A percentile compares a stretch with the other conserved stretches of the same genome.
Conservation (phyloP, 306 rosid species). For the Vachellia pachyceras region DNA sequence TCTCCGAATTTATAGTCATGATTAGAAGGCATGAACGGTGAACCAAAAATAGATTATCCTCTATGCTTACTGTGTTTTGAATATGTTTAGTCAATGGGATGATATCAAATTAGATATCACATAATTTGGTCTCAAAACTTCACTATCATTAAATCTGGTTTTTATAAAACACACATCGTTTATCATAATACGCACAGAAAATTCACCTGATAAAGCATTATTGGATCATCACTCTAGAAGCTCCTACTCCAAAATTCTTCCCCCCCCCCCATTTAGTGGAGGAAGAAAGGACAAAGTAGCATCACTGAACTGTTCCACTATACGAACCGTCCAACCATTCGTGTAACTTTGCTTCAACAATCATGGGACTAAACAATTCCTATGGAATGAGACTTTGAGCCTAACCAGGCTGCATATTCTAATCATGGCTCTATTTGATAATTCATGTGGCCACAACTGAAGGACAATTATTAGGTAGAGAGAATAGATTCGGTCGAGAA, state of each 20-base stretch:
- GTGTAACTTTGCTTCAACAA: slow-evolving; percentile 14
- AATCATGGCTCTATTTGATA: slow-evolving; percentile 9
- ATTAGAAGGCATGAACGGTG: no score
- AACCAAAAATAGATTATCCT: no score
- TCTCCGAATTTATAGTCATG: background rate
- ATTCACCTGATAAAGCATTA: background rate
- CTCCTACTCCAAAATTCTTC: background rate
- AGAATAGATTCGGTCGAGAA: background rate
- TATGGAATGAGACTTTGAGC: background rate
- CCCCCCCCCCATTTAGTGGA: background rate
- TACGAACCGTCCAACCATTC: slow-evolving; percentile 49
- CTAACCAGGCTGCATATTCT: slow-evolving; percentile 20
- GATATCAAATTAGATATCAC: background rate
- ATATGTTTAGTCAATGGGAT: background rate
- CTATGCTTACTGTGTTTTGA: no score
- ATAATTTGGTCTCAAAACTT: background rate
- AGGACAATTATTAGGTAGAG: slow-evolving; percentile 31
- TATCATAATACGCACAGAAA: background rate
- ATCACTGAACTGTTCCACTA: slow-evolving; percentile 32
- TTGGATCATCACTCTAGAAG: slow-evolving; percentile 14
- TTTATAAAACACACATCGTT: background rate
- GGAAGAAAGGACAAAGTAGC: background rate
- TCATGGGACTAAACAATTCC: slow-evolving; percentile 35
- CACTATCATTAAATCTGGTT: background rate
- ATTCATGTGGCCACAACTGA: slow-evolving; percentile 21